A percentile compares a stretch with the other conserved stretches of the same genome.
These are phyloP conservation scores for Yamadazyma nakazawae DNA, from an alignment of 805 yeast species.

Conservation along the genomic window DNA sequence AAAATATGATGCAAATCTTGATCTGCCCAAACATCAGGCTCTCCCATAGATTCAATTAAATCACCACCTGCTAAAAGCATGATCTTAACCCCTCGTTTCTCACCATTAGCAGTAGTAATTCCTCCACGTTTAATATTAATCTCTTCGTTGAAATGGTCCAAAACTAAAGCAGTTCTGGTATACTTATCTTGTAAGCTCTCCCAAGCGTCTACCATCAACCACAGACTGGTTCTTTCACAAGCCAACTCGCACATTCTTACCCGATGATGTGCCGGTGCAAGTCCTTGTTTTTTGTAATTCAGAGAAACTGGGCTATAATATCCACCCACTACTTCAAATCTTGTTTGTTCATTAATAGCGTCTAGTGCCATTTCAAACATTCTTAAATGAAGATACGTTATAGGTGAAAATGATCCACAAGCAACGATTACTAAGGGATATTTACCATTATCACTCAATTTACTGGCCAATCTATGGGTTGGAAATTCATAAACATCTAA, in stretches of 20 bases:
- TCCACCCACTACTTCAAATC: conserved; percentile 95
- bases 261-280: conserved; percentile 84
- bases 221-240: conserved; percentile 91
- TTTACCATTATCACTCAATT: conserved; percentile 68
- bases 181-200: conserved; percentile 88
- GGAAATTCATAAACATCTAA: conserved; percentile 78
- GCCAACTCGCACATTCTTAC: conserved; percentile 98
- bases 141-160: conserved; percentile 96
- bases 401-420: conserved; percentile 95
- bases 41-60: conserved; percentile 98
- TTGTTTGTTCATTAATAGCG: conserved; percentile 83
- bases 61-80: conserved; percentile 98
- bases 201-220: conserved; percentile 99
- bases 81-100: conserved; percentile 77
- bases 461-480: conserved; percentile 73
- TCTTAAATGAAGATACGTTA: conserved; percentile 88
- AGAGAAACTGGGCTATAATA: conserved; percentile 93
- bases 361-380: conserved; percentile 99
- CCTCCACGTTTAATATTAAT: conserved; percentile 90
- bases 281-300: conserved; percentile 87
- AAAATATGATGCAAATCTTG: conserved; percentile 90
- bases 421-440: conserved; percentile 92
- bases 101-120: conserved; percentile 46
- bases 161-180: conserved; percentile 90
- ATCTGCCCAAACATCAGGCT: conserved; percentile 99